phyloP scores from a whole-genome alignment of 306 rosid genomes.

The Pyrus bretschneideri region DNA sequence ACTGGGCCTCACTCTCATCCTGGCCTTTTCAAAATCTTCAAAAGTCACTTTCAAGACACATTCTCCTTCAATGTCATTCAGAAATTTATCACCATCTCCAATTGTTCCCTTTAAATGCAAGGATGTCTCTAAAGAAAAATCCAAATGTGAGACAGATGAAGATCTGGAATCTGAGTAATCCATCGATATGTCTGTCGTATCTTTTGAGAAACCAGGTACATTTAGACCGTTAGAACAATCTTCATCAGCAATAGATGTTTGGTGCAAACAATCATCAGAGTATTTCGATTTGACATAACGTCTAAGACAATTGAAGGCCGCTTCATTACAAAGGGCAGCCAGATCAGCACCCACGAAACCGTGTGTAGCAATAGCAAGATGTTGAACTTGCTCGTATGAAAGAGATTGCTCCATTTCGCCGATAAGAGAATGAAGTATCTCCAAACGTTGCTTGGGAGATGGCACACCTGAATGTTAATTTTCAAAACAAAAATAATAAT shows the following conservation, averaged over 20 bases:
- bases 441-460: constrained; percentile 60
- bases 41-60: constrained; percentile 42
- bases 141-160: constrained; percentile 33
- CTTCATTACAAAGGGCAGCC: constrained; percentile 75
- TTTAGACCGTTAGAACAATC: constrained; percentile 23
- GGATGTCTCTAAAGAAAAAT: constrained; percentile 26
- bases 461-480: constrained; percentile 69
- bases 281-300: constrained; percentile 32
- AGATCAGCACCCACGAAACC: constrained; percentile 95
- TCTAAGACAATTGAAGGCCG: constrained; percentile 60
- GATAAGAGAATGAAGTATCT: constrained; percentile 62
- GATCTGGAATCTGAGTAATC: constrained; percentile 28
- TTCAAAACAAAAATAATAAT: background rate
- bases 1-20: constrained; percentile 79
- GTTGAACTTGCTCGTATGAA: constrained; percentile 52
- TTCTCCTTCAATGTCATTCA: constrained; percentile 31
- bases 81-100: constrained; percentile 22
- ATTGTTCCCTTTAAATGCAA: constrained; percentile 24
- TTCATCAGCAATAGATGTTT: constrained; percentile 7
- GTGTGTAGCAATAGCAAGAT: constrained; percentile 72
- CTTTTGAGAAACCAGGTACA: constrained; percentile 22
- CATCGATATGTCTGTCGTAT: constrained; percentile 11
- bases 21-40: constrained; percentile 83
- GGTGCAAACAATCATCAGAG: constrained; percentile 17
- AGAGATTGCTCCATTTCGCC: constrained; percentile 65